These are phyloP conservation scores for Jimgerdemannia flammicorona DNA, from an alignment of 192 early-diverging fungal species.

Conservation along the genomic window DNA sequence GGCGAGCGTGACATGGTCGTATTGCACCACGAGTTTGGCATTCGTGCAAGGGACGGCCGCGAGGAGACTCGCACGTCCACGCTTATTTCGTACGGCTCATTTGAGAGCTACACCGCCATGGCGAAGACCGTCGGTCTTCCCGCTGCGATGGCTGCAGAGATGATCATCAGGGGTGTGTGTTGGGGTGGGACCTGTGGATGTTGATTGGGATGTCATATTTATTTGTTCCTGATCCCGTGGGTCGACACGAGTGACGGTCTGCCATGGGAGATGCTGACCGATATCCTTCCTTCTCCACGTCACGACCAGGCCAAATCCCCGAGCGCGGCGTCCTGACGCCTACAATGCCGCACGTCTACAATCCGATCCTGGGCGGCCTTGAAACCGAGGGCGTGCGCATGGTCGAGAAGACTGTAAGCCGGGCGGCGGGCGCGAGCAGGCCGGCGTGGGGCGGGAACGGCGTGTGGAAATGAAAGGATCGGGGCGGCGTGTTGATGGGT, in stretches of 20 bases:
- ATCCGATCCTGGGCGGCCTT: conserved; percentile 63
- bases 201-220: too few relatives aligned
- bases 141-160: conserved; percentile 70
- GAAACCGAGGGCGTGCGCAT: conserved; percentile 61
- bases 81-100: conserved; percentile 59
- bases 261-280: too few relatives aligned
- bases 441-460: not conserved
- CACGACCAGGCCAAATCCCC: conserved; percentile 17
- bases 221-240: too few relatives aligned
- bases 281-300: not conserved
- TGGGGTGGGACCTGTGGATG: not conserved
- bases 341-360: conserved; percentile 65
- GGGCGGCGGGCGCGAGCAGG: not conserved
- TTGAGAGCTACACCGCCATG: conserved; percentile 72
- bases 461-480: not conserved
- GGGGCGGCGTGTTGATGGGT: not conserved
- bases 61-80: conserved; percentile 64
- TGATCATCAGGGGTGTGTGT: conserved; percentile 50
- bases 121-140: conserved; percentile 80
- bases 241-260: too few relatives aligned
- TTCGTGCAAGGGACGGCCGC: conserved; percentile 61
- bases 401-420: conserved; percentile 36
- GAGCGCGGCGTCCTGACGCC: conserved; percentile 66
- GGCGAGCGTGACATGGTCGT: conserved; percentile 92
- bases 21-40: conserved; percentile 93